Percentiles rank a stretch among this genome's conserved stretches.
Conservation (phyloP, 805 yeast species). For the Blastobotrys mokoenaii region DNA sequence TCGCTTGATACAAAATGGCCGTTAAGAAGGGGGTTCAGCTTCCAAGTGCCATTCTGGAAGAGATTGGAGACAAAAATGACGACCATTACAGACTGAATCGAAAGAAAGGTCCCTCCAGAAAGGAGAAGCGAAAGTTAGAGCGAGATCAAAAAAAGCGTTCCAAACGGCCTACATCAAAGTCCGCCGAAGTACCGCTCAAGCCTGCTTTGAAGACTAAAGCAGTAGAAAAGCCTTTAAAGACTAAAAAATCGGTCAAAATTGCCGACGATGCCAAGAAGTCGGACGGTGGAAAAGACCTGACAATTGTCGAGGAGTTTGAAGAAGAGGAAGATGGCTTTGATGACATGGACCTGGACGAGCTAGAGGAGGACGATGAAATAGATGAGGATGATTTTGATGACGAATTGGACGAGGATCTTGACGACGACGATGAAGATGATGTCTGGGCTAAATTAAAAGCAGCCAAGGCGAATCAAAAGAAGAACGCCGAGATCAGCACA, state of each 20-base stretch:
- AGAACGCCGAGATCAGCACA: slow-evolving; percentile 1
- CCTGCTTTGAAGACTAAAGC: slow-evolving; percentile 12
- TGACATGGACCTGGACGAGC: background rate
- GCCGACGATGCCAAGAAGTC: slow-evolving; percentile 18
- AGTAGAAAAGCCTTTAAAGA: background rate
- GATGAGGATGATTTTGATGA: slow-evolving; percentile 15
- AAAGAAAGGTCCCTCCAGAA: slow-evolving; percentile 30
- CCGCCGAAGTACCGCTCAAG: slow-evolving; percentile 4
- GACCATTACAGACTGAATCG: background rate
- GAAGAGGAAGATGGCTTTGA: slow-evolving; percentile 7
- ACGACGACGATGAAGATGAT: slow-evolving; percentile 17
- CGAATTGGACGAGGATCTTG: slow-evolving; percentile 22
- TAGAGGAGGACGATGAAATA: slow-evolving; percentile 7
- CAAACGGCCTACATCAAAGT: background rate
- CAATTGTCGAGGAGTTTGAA: slow-evolving; percentile 21
- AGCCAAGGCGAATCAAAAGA: slow-evolving; percentile 26
- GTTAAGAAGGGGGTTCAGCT: background rate
- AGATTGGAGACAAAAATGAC: background rate
- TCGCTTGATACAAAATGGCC: background rate
- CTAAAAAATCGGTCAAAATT: slow-evolving; percentile 7
- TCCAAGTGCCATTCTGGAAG: background rate
- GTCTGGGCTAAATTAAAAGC: slow-evolving; percentile 39
- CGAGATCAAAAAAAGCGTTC: slow-evolving; percentile 7
- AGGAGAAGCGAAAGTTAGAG: slow-evolving; percentile 20
- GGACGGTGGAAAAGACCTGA: background rate